Conservation (phyloP, 2,329 filamentous ascomycete genomes). For the Didymella keratinophila region DNA sequence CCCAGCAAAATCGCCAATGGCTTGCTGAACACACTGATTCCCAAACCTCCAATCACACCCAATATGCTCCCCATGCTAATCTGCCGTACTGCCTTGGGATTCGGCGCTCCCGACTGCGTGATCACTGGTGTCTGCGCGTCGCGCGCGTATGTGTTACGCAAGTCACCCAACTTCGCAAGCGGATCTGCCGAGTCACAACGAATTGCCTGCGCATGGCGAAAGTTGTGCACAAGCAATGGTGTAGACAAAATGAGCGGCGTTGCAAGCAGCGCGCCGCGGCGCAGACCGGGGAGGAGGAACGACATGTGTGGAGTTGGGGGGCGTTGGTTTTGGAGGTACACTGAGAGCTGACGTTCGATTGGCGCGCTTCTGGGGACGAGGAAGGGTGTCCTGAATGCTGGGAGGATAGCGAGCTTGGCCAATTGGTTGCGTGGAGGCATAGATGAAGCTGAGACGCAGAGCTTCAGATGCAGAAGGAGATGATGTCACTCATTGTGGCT, state of each 20-base stretch:
- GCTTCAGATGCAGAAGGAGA: conserved; percentile 3
- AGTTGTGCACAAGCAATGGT: conserved; percentile 42
- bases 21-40: conserved; percentile 74
- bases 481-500: conserved; percentile 49
- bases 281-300: conserved; percentile 51
- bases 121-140: conserved; percentile 52
- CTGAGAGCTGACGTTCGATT: conserved; percentile 28
- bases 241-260: conserved; percentile 48
- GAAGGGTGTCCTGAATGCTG: conserved; percentile 4
- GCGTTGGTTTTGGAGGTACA: conserved; percentile 32
- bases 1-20: conserved; percentile 73
- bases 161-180: conserved; percentile 49
- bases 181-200: conserved; percentile 49
- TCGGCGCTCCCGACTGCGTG: conserved; percentile 50
- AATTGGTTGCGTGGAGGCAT: conserved; percentile 20
- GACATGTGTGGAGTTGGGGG: conserved; percentile 43
- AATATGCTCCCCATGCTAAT: conserved; percentile 58
- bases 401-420: conserved; percentile 2
- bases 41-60: conserved; percentile 61
- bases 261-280: conserved; percentile 47
- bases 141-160: conserved; percentile 45
- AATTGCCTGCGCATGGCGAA: conserved; percentile 38
- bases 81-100: conserved; percentile 54
- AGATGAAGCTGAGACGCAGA: background rate
- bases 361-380: conserved; percentile 4